Conservation (phyloP, 495 filamentous ascomycete species). For the Penicillium goetzii region DNA sequence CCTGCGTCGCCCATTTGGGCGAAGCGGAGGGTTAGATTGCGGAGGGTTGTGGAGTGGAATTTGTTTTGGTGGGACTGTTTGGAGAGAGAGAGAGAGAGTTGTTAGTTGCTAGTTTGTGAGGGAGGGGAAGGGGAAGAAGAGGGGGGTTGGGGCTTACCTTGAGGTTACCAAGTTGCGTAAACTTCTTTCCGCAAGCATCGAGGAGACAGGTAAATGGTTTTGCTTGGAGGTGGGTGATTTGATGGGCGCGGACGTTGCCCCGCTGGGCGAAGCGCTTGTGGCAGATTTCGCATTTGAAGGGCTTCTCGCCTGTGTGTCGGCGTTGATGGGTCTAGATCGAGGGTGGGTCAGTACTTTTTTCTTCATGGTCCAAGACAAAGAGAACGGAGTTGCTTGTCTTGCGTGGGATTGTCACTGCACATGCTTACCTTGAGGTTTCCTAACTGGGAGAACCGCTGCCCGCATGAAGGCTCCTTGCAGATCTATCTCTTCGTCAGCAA, state of each 20-base stretch:
- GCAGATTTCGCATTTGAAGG: constrained; percentile 82
- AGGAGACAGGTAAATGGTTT: constrained; percentile 83
- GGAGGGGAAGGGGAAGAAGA: neutral
- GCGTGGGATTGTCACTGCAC: neutral
- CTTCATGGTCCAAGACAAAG: no score
- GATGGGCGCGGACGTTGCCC: constrained; percentile 86
- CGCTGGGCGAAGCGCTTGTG: constrained; percentile 82
- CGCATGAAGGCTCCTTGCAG: constrained; percentile 75
- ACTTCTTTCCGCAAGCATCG: constrained; percentile 80
- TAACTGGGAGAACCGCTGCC: constrained; percentile 81
- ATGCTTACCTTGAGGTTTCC: constrained; percentile 80
- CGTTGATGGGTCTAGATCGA: constrained; percentile 74
- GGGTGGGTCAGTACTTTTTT: neutral
- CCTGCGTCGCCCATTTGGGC: constrained; percentile 63
- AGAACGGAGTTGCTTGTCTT: no score
- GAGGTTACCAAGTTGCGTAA: constrained; percentile 86
- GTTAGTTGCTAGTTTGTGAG: neutral
- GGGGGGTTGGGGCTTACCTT: constrained; percentile 58
- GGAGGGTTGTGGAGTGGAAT: constrained; percentile 77
- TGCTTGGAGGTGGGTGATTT: constrained; percentile 73
- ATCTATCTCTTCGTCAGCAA: constrained; percentile 49
- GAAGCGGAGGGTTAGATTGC: constrained; percentile 74
- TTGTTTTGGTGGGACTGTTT: constrained; percentile 89
- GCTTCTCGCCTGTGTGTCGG: constrained; percentile 84
- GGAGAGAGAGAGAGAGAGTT: neutral